Base-by-base conservation (phyloP, 208 protist species). In the Endotrypanum monterogeii region DNA sequence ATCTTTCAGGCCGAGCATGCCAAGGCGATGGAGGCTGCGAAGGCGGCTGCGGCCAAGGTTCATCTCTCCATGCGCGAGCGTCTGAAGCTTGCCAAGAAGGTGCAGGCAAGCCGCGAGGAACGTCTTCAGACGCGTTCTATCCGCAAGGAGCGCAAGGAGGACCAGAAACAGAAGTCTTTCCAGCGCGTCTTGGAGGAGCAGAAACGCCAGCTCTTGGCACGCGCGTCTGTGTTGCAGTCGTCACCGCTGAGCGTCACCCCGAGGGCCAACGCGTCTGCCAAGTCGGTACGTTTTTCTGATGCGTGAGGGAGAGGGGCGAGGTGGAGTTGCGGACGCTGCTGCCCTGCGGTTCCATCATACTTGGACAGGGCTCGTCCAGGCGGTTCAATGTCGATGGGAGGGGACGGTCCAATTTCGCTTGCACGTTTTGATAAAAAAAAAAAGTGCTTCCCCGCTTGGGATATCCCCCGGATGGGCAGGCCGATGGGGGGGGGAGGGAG, bases 161-260 rank as follows among this genome's bases (percentile, higher is more conserved):
- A 84, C 61, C 54, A 79, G 60, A 83, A 80, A 63, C 81, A 89
- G 78, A 23, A 81, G 55, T 83, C 88, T 32, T 94, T 94, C 67
- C 71, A 84, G 48, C 89, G 90, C 35, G 81, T 97, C n/a, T 72
- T 97, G 63, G 81, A 88, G 73, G 84, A 95, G 81, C 90, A 95
- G 86, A 92, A 91, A 83, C 74, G 73, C 14, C 89, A 94, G 80
- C 78, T 96, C 67, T 63, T 91, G n/a, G 85, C 83, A n/a, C 78
- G 76, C 23, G 84, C 85, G 41, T 44, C 79, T 51, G 51, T 88
- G 81, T 70, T 77, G 86, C 71, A 74, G 65, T 63, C 63, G 1
- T 51, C 55, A 48, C 12, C 56, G n/a, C 57, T 65, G 32, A 54
- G 73, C 25, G 5, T 67, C 35, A 18, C 58, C 62, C 25, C 57